These are phyloP conservation scores for Amanita polypyramis DNA, from an alignment of 768 basidiomycete species.

Conservation along the genomic window DNA sequence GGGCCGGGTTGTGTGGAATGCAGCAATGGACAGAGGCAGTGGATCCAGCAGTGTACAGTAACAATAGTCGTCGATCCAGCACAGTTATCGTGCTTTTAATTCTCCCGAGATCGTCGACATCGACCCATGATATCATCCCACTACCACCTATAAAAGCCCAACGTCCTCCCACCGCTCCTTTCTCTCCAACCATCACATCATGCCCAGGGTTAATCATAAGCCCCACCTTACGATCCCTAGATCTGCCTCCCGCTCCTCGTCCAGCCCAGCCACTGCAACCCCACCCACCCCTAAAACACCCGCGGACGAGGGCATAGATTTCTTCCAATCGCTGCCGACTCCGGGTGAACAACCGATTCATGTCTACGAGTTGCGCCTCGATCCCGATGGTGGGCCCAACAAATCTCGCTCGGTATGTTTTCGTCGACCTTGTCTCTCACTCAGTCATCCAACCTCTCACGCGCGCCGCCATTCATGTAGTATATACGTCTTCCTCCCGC, in stretches of 20 bases:
- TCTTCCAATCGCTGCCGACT: slow-evolving; percentile 53
- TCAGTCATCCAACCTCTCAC: slow-evolving; percentile 5
- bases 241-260: slow-evolving; percentile 13
- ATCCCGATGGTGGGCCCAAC: slow-evolving; percentile 84
- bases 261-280: slow-evolving; percentile 15
- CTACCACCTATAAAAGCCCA: slow-evolving; percentile 3
- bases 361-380: slow-evolving; percentile 82
- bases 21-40: slow-evolving; percentile 2
- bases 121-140: slow-evolving; percentile 7
- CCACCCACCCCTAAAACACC: slow-evolving; percentile 73
- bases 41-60: background rate
- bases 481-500: slow-evolving; percentile 96
- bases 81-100: no score
- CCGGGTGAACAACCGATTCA: slow-evolving; percentile 55
- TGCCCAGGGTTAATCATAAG: slow-evolving; percentile 18
- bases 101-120: no score
- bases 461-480: slow-evolving; percentile 32
- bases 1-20: slow-evolving; percentile 45
- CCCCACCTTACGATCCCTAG: slow-evolving; percentile 22
- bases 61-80: no score
- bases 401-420: slow-evolving; percentile 71
- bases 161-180: background rate
- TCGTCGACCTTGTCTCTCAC: background rate
- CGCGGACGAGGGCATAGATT: slow-evolving; percentile 86
- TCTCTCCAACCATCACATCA: slow-evolving; percentile 10